Base-by-base conservation (phyloP, 139 green algal genomes). In the Chlamydomonas schloesseri region DNA sequence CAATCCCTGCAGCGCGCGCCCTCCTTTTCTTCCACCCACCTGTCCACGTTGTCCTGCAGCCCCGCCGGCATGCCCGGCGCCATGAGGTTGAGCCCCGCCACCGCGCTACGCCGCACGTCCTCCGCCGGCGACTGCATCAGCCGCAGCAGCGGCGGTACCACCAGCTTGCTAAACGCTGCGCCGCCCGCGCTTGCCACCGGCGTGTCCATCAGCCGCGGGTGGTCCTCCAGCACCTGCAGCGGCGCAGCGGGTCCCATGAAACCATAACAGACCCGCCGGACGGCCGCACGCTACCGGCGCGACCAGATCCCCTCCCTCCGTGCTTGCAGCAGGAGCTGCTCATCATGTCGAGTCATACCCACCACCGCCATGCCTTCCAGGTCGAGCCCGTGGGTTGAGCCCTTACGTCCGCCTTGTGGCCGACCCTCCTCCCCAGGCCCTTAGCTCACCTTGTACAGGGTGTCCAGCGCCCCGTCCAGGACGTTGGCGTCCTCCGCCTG, bases 371-470 rank as follows among this genome's bases (percentile, higher is more conserved):
- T n/a, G n/a, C n/a, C n/a, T n/a, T n/a, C n/a, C n/a, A n/a, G n/a
- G n/a, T n/a, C n/a, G n/a, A n/a, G n/a, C n/a, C n/a, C n/a, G n/a
- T n/a, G n/a, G n/a, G n/a, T n/a, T n/a, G n/a, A n/a, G n/a, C n/a
- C n/a, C n/a, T n/a, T n/a, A n/a, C n/a, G n/a, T n/a, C n/a, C n/a
- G n/a, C n/a, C n/a, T n/a, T n/a, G 42, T 50, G 42, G 42, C 42
- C 42, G 42, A 8, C 42, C 42, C 42, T n/a, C n/a, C n/a, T n/a
- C n/a, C n/a, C n/a, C n/a, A n/a, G n/a, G n/a, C n/a, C n/a, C n/a
- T n/a, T n/a, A n/a, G n/a, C n/a, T n/a, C 57, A 96, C 90, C 92
- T 99, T 99, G 88, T 94, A 97, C n/a, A 99, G 74, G 3, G 93
- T 93, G 83, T 98, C 96, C 47, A 99, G 87, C 8, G 94, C 95